Evolutionary conservation across 2,329 filamentous ascomycete genomes (phyloP), one percentile per base, ranked within the genome.

Genomic region (Alternaria consortialis): DNA sequence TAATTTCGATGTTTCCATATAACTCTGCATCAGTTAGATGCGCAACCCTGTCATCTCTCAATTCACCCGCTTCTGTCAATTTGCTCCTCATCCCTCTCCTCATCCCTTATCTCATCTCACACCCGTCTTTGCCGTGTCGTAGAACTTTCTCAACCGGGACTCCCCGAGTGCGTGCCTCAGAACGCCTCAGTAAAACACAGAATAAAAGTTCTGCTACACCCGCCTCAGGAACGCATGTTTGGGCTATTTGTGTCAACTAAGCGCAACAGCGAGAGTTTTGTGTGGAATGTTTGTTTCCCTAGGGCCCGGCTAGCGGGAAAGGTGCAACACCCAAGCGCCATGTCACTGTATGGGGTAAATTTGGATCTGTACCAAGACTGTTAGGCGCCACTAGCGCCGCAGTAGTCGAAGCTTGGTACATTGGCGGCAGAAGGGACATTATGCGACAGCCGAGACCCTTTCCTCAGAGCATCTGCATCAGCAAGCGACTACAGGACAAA

Each of bases 401-500:
- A 62, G 53, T 65, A 63, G 66, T 11, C 54, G 61, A 65, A 66
- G 68, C 64, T 67, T 70, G 62, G 64, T 62, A 58, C 47, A 25
- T 42, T 62, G 62, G 58, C 52, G 37, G 42, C 32, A 34, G 31
- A 29, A 43, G 23, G 20, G n/a, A 40, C 37, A 36, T 48, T n/a
- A 20, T 36, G 44, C 40, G 55, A 48, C 54, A 51, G 29, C 31
- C 52, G 48, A 50, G 42, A 25, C 34, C 25, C 15, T 50, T 8
- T 12, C 44, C 52, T 20, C 46, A 56, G 39, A 44, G 31, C 3
- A 50, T 34, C 15, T 20, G 57, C 31, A 48, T 25, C 46, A 47
- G 23, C 37, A 47, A 27, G 53, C 43, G 36, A 40, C 56, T n/a
- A 25, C 44, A 43, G 15, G 40, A 32, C 50, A 54, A 36, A 48